A percentile compares a stretch with the other conserved stretches of the same genome.
Conservation (phyloP, 169 alveolate species). For the Plasmodium knowlesi region DNA sequence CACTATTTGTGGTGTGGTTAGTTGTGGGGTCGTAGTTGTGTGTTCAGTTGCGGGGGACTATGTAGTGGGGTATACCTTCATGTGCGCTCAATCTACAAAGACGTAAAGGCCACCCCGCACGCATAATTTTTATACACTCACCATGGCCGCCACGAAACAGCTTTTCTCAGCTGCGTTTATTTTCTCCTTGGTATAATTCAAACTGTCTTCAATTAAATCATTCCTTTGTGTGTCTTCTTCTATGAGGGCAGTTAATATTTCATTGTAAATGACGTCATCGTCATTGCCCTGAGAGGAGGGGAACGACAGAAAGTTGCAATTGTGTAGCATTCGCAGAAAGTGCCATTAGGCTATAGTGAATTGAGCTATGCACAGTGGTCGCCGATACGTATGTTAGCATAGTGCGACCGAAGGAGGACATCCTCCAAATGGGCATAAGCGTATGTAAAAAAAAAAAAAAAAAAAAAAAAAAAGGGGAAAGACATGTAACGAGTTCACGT, state of each 20-base stretch:
- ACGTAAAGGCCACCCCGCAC: not conserved
- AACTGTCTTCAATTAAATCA: constrained; percentile 67
- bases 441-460: not conserved
- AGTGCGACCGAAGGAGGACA: not conserved
- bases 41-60: not conserved
- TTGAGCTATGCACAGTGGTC: not conserved
- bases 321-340: not conserved
- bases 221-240: constrained; percentile 63
- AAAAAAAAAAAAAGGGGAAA: not conserved
- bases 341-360: not conserved
- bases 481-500: not conserved
- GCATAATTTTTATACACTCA: not conserved
- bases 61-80: not conserved
- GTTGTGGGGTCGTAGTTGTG: not conserved
- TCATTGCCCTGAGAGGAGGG: constrained; percentile 19
- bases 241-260: constrained; percentile 59
- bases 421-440: not conserved
- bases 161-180: constrained; percentile 67
- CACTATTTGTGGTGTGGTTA: not conserved
- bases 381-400: not conserved
- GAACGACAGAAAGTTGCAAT: not conserved
- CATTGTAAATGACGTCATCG: constrained; percentile 58
- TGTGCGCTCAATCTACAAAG: not conserved
- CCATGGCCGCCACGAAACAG: constrained; percentile 71
- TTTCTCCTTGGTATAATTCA: constrained; percentile 53